Conservation (phyloP, 768 basidiomycete species). For the Lentinula sp. region DNA sequence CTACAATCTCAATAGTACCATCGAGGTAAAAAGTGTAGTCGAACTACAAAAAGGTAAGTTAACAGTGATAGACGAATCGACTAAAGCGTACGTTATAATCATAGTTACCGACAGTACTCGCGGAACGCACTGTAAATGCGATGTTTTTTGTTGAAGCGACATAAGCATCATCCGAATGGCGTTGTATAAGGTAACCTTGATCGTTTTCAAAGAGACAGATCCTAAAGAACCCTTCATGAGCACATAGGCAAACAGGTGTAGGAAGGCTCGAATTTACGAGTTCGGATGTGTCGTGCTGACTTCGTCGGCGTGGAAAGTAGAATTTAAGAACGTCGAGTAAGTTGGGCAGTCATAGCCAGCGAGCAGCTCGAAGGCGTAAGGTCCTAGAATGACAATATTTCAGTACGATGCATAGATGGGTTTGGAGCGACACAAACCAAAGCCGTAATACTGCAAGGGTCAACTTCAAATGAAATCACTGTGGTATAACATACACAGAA, state of each 20-base stretch:
- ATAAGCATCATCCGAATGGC: constrained; percentile 13
- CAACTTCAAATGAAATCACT: background rate
- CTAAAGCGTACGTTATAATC: constrained; percentile 10
- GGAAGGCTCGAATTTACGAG: background rate
- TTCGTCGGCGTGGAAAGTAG: constrained; percentile 35
- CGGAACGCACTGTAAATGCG: constrained; percentile 15
- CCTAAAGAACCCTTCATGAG: constrained; percentile 14
- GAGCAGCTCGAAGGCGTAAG: constrained; percentile 39
- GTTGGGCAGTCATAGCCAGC: constrained; percentile 51
- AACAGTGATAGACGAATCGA: background rate
- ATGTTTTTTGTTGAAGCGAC: constrained; percentile 16
- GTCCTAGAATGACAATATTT: background rate
- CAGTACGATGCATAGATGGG: background rate
- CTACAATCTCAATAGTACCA: constrained; percentile 45
- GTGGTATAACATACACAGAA: background rate
- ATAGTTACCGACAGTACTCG: constrained; percentile 16
- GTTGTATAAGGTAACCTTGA: constrained; percentile 21
- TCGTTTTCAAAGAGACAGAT: constrained; percentile 54
- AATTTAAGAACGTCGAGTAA: constrained; percentile 44
- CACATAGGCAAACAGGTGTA: background rate
- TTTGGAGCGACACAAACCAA: constrained; percentile 9
- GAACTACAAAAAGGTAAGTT: constrained; percentile 24
- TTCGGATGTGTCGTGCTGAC: constrained; percentile 35
- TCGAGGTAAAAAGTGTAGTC: constrained; percentile 51
- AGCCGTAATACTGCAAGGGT: background rate